These are phyloP conservation scores for Tausonia pullulans DNA, from an alignment of 1,284 basidiomycete species.

Conservation along the genomic window DNA sequence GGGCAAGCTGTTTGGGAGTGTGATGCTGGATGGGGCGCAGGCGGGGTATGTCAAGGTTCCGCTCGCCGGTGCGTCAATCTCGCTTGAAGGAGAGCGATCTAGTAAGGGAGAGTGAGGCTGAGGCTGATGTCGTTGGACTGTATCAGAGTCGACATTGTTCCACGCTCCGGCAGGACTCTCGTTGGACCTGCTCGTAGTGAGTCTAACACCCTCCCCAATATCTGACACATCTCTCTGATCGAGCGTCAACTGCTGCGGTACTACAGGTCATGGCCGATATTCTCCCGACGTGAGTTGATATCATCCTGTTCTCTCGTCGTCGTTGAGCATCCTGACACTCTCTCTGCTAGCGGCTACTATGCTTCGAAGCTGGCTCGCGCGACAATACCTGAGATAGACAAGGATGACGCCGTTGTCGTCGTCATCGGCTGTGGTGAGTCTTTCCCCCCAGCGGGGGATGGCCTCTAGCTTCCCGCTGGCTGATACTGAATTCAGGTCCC, in stretches of 20 bases:
- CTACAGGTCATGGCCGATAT: conserved; percentile 33
- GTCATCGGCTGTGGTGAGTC: conserved; percentile 34
- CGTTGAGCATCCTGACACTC: no score
- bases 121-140: neutral
- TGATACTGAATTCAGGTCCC: conserved; percentile 23
- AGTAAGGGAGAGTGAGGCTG: neutral
- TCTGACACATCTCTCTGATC: no score
- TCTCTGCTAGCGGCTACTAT: neutral
- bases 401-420: conserved; percentile 17
- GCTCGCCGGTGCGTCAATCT: conserved; percentile 21
- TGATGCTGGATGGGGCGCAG: conserved; percentile 64
- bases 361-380: conserved; percentile 4
- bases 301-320: no score
- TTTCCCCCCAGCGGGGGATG: no score
- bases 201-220: no score
- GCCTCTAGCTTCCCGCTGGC: no score
- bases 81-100: no score
- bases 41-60: conserved; percentile 77
- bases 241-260: no score
- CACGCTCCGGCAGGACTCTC: conserved; percentile 30
- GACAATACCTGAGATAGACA: neutral
- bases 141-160: conserved; percentile 33
- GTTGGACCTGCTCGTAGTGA: conserved; percentile 33
- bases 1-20: conserved; percentile 59
- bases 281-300: conserved; percentile 33